Evolutionary conservation across 2,329 filamentous ascomycete species (phyloP).

Genomic region (Knoxdaviesia capensis): DNA sequence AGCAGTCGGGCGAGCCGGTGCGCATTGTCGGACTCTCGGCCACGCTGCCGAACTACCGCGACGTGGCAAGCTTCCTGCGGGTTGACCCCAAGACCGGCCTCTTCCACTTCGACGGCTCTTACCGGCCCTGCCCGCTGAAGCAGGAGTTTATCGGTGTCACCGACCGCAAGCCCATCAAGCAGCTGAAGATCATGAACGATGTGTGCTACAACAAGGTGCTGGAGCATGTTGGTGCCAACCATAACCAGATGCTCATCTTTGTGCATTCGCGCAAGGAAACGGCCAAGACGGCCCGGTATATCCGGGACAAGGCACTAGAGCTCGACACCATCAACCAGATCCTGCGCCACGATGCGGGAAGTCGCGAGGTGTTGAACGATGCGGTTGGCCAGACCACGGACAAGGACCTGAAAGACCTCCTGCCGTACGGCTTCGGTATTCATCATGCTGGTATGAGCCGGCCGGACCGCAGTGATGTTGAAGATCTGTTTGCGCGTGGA

Average conservation of each 20-base stretch:
- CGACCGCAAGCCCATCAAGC: constrained; percentile 96
- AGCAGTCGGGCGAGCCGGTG: constrained; percentile 86
- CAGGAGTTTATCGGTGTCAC: constrained; percentile 97
- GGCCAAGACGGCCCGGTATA: constrained; percentile 88
- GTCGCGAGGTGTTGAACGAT: constrained; percentile 68
- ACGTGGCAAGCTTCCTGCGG: constrained; percentile 87
- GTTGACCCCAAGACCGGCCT: constrained; percentile 71
- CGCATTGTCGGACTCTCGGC: constrained; percentile 84
- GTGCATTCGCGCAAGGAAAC: constrained; percentile 98
- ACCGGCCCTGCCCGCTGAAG: constrained; percentile 77
- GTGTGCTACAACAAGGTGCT: constrained; percentile 95
- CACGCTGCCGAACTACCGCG: constrained; percentile 87
- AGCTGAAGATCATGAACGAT: constrained; percentile 98
- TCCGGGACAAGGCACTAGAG: constrained; percentile 92
- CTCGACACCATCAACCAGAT: constrained; percentile 94
- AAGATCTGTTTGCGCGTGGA: constrained; percentile 82
- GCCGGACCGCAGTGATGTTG: constrained; percentile 84
- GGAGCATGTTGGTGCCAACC: constrained; percentile 80
- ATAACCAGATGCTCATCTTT: constrained; percentile 97
- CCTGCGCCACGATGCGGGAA: constrained; percentile 77
- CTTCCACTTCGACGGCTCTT: constrained; percentile 93
- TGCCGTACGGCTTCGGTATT: constrained; percentile 94
- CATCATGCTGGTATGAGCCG: constrained; percentile 96
- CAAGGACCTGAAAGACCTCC: constrained; percentile 72
- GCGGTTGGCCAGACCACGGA: constrained; percentile 71